Evolutionary conservation across 208 protist species (phyloP).

Genomic region (Leishmania amazonensis): DNA sequence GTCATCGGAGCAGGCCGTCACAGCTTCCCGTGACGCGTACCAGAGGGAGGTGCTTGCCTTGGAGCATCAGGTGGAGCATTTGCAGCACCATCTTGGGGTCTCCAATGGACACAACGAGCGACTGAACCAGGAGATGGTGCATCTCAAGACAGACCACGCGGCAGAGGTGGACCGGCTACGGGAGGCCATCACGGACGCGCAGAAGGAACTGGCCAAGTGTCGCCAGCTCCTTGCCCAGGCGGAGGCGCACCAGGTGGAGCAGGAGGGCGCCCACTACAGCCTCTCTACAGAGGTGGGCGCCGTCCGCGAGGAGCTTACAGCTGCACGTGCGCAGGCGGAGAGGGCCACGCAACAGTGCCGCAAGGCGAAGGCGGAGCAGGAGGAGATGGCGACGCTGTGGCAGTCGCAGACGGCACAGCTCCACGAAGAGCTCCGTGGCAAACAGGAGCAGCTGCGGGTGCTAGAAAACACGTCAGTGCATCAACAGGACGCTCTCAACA

Average conservation of each 20-base stretch:
- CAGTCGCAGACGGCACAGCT: constrained; percentile 53
- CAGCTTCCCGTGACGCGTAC: constrained; percentile 32
- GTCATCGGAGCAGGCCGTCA: constrained; percentile 26
- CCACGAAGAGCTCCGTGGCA: constrained; percentile 44
- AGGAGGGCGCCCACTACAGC: constrained; percentile 34
- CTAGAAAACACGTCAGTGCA: constrained; percentile 34
- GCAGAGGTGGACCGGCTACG: constrained; percentile 46
- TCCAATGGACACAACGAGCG: constrained; percentile 60
- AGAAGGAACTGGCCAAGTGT: constrained; percentile 54
- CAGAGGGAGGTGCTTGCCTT: constrained; percentile 37
- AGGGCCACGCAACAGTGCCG: constrained; percentile 30
- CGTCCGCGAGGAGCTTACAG: constrained; percentile 36
- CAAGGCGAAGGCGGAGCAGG: constrained; percentile 43
- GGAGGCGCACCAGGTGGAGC: constrained; percentile 42
- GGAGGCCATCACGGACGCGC: constrained; percentile 37
- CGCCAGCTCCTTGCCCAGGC: constrained; percentile 51
- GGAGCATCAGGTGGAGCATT: constrained; percentile 41
- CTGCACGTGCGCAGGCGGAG: constrained; percentile 27
- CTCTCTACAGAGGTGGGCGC: constrained; percentile 24
- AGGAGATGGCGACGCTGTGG: constrained; percentile 41
- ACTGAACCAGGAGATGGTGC: constrained; percentile 52
- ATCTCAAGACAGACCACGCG: constrained; percentile 48
- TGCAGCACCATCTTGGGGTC: constrained; percentile 41
- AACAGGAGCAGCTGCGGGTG: constrained; percentile 34
- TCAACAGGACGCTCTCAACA: constrained; percentile 37